Base-by-base conservation (phyloP, 1,139 yeast genomes). In the Geotrichum citri-aurantii region DNA sequence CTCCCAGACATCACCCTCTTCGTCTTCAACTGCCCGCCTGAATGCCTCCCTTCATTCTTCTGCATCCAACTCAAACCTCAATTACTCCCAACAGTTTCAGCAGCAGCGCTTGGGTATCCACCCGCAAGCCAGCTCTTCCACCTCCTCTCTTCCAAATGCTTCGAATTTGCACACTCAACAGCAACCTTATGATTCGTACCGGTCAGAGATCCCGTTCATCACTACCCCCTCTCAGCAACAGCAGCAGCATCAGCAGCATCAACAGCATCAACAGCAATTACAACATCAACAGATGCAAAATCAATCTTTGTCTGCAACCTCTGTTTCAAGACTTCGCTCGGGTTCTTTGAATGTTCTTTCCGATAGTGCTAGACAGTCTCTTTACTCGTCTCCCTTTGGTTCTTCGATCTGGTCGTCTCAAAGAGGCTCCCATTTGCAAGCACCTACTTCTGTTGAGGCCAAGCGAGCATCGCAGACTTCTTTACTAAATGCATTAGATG, bases 291-390 rank as follows among this genome's bases (percentile, higher is more conserved):
- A 50, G 26, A 49, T 24, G 17, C 52, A 49, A 12, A 50, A 1
- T 26, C 54, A 52, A 31, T 24, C 54, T 14, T 37, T 37, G 42
- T 37, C 42, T 14, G 40, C 54, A 12, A 40, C 33, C 33, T 59
- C 60, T 37, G 54, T 64, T 10, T 62, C 67, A 1, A 56, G 72
- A 33, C 60, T 71, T 49, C 63, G 75, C 29, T 70, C 75, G 0
- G 75, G 75, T 5, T 71, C 74, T 14, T 62, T 73, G 56, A 73
- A 70, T 50, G 60, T 70, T 54, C 68, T 71, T 26, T 64, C 69
- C 0, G 71, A 69, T 33, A 60, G 48, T 8, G 50, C 68, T 21
- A 46, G 48, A 46, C 27, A 21, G 19, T 52, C 54, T 27, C 23
- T 52, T 5, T 61, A 63, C 44, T 55, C 64, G 2, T 65, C 73